These are phyloP conservation scores for Quercus lobata DNA, from an alignment of 331 rosid species.

Conservation along the genomic window DNA sequence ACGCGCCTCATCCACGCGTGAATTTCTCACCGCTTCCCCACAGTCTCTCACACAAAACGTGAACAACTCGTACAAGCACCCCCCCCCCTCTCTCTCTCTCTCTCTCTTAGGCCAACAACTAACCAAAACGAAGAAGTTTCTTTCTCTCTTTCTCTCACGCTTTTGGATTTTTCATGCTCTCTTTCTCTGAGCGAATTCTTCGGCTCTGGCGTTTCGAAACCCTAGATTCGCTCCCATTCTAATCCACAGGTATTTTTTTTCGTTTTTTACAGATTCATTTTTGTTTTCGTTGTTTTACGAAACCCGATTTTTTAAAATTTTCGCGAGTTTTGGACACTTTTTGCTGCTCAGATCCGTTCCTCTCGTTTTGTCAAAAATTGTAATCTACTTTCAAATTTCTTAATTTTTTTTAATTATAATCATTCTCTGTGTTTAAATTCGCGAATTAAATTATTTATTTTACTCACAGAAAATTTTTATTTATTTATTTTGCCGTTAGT, in stretches of 20 bases:
- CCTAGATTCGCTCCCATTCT: conserved; percentile 70
- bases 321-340: conserved; percentile 5
- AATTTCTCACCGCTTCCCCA: neutral
- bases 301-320: neutral
- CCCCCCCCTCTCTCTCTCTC: conserved; percentile 22
- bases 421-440: conserved; percentile 19
- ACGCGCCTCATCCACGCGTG: conserved; percentile 50
- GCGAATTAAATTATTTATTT: conserved; percentile 2
- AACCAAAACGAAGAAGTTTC: conserved; percentile 32
- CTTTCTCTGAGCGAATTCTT: conserved; percentile 29
- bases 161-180: conserved; percentile 49
- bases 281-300: neutral
- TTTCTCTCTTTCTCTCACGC: conserved; percentile 27
- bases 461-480: conserved; percentile 1
- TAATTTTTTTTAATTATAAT: neutral
- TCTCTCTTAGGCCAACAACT: conserved; percentile 35
- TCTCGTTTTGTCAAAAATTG: conserved; percentile 7
- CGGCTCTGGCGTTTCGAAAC: conserved; percentile 34
- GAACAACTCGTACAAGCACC: conserved; percentile 37
- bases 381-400: conserved; percentile 24
- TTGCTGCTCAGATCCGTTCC: conserved; percentile 49
- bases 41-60: conserved; percentile 24
- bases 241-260: conserved; percentile 23
- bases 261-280: conserved; percentile 13
- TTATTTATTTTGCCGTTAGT: conserved; percentile 18